phyloP scores from a whole-genome alignment of 2,329 filamentous ascomycete species.

The Cucurbitaria berberidis region DNA sequence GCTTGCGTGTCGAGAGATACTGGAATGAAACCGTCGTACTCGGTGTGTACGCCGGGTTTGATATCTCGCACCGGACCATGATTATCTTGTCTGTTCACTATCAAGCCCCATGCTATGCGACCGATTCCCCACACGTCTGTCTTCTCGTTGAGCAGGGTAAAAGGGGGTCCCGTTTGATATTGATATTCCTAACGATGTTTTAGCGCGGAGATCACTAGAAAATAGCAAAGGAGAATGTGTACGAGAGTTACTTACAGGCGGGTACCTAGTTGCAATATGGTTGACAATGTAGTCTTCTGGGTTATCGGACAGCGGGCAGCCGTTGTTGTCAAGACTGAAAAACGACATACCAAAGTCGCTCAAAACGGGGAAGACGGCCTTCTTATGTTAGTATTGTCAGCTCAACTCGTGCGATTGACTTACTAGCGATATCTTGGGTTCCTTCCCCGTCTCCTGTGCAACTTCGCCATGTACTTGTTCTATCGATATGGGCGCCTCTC shows the following conservation, averaged over 20 bases:
- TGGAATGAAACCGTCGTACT: no score
- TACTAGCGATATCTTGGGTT: no score
- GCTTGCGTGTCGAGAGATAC: no score
- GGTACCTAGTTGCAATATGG: neutral
- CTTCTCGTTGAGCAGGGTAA: neutral
- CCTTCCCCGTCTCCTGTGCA: no score
- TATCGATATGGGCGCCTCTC: no score
- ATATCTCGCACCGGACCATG: neutral
- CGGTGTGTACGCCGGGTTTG: no score
- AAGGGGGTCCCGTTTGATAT: neutral
- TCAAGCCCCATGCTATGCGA: neutral
- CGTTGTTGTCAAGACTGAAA: neutral
- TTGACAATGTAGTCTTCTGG: neutral
- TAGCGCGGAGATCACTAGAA: no score
- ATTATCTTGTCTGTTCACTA: neutral
- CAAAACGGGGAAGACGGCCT: neutral
- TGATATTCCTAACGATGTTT: no score
- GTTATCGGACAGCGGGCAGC: neutral
- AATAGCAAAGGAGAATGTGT: no score
- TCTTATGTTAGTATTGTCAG: no score
- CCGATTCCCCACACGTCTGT: slow-evolving; percentile 6
- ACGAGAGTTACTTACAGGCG: neutral
- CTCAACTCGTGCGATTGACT: no score
- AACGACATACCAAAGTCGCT: slow-evolving; percentile 3
- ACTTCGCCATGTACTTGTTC: no score